Conservation (phyloP, 1,139 yeast species). For the Pichia norvegensis region DNA sequence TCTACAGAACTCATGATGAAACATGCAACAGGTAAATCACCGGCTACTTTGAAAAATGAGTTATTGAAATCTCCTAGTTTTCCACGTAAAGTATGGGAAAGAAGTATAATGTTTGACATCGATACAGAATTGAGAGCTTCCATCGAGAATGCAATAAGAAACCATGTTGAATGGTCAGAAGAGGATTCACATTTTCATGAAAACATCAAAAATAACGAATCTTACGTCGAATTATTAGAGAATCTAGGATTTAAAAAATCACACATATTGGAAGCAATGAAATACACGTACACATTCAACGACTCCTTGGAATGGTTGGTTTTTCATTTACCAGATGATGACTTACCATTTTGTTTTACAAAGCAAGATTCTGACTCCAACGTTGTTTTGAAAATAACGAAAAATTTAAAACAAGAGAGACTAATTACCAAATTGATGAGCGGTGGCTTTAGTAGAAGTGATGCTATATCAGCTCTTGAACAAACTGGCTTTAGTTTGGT, state of each 20-base stretch:
- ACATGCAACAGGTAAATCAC: not conserved
- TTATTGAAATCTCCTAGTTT: conserved; percentile 30
- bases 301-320: conserved; percentile 74
- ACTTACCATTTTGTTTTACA: conserved; percentile 56
- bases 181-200: conserved; percentile 14
- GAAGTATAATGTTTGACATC: conserved; percentile 39
- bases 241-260: conserved; percentile 59
- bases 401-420: conserved; percentile 38
- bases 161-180: conserved; percentile 48
- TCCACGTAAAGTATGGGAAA: conserved; percentile 60
- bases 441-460: conserved; percentile 65
- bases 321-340: conserved; percentile 90
- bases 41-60: not conserved
- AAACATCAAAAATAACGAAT: conserved; percentile 2
- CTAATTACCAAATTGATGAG: conserved; percentile 48
- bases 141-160: conserved; percentile 47
- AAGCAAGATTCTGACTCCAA: conserved; percentile 39
- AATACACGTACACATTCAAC: conserved; percentile 46
- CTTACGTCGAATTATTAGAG: conserved; percentile 25
- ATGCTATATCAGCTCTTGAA: conserved; percentile 44
- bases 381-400: conserved; percentile 43
- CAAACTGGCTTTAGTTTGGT: conserved; percentile 40
- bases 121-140: conserved; percentile 42
- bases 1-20: not conserved
- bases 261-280: conserved; percentile 67